Percentiles rank a stretch among this genome's conserved stretches.
Conservation (phyloP, 371 early-diverging fungal genomes). For the Haplosporangium sp. region DNA sequence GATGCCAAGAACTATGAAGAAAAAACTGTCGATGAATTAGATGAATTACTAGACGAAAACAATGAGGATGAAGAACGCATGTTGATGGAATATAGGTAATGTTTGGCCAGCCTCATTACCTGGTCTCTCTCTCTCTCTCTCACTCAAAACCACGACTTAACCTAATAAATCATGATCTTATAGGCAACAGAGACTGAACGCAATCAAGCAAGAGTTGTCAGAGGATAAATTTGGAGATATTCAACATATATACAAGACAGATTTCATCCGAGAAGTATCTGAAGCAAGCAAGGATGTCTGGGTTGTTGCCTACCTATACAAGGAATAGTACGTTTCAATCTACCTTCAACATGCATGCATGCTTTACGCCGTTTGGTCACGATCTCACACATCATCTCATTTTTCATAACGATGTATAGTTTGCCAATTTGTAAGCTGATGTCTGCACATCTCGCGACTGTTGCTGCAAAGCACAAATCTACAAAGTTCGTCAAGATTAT, state of each 20-base stretch:
- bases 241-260: constrained; percentile 90
- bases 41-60: constrained; percentile 88
- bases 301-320: constrained; percentile 84
- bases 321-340: constrained; percentile 68
- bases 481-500: constrained; percentile 95
- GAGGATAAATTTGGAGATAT: constrained; percentile 79
- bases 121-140: not conserved
- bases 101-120: not conserved
- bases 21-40: constrained; percentile 87
- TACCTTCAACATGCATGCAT: not conserved
- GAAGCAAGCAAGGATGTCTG: constrained; percentile 85
- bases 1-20: constrained; percentile 68
- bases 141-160: no score
- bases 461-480: constrained; percentile 86
- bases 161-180: not conserved
- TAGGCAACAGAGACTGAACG: constrained; percentile 74
- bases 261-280: constrained; percentile 90
- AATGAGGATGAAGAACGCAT: constrained; percentile 88
- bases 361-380: not conserved
- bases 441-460: constrained; percentile 75
- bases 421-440: constrained; percentile 86
- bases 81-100: constrained; percentile 79
- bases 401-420: constrained; percentile 51
- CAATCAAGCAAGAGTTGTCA: constrained; percentile 60
- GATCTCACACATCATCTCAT: not conserved